phyloP scores from a whole-genome alignment of 2,329 filamentous ascomycete genomes.

The Hansfordia pulvinata region DNA sequence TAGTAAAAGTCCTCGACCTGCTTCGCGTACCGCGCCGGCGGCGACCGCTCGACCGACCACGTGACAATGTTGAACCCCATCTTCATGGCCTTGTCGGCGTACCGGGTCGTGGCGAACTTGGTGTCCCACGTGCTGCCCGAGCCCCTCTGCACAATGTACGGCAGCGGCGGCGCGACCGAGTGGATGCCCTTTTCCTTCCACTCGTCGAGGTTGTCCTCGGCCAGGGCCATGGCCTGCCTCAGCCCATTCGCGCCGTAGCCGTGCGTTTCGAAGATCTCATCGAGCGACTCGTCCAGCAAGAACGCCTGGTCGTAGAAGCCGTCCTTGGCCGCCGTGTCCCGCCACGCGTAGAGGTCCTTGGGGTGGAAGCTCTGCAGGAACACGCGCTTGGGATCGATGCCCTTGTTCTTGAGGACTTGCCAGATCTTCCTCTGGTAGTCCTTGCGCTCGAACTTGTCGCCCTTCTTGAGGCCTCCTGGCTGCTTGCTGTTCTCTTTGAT shows the following conservation, averaged over 20 bases:
- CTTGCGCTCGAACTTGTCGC: too few relatives aligned
- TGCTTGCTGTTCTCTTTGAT: too few relatives aligned
- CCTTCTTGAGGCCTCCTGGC: too few relatives aligned
- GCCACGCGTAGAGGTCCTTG: slow-evolving; percentile 53
- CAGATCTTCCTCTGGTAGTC: slow-evolving; percentile 55
- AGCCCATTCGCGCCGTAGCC: too few relatives aligned
- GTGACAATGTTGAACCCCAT: slow-evolving; percentile 51
- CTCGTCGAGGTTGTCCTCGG: slow-evolving; percentile 39
- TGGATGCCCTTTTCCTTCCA: slow-evolving; percentile 45
- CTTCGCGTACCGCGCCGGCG: slow-evolving; percentile 25
- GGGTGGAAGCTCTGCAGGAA: slow-evolving; percentile 55
- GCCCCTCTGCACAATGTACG: slow-evolving; percentile 50
- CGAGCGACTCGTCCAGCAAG: slow-evolving; percentile 46
- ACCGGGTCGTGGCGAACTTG: slow-evolving; percentile 47
- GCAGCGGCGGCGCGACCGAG: slow-evolving; percentile 49
- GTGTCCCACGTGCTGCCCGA: slow-evolving; percentile 29
- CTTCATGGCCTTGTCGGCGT: slow-evolving; percentile 45
- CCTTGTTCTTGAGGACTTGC: slow-evolving; percentile 39
- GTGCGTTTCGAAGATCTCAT: too few relatives aligned
- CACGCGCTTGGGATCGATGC: slow-evolving; percentile 38
- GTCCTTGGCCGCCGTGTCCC: slow-evolving; percentile 44
- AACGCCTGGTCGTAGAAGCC: slow-evolving; percentile 48
- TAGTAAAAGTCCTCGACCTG: slow-evolving; percentile 42
- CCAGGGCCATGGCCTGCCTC: too few relatives aligned
- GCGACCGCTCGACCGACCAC: slow-evolving; percentile 56